phyloP scores from a whole-genome alignment of 2,329 filamentous ascomycete genomes.

The Ophiostoma ulmi region DNA sequence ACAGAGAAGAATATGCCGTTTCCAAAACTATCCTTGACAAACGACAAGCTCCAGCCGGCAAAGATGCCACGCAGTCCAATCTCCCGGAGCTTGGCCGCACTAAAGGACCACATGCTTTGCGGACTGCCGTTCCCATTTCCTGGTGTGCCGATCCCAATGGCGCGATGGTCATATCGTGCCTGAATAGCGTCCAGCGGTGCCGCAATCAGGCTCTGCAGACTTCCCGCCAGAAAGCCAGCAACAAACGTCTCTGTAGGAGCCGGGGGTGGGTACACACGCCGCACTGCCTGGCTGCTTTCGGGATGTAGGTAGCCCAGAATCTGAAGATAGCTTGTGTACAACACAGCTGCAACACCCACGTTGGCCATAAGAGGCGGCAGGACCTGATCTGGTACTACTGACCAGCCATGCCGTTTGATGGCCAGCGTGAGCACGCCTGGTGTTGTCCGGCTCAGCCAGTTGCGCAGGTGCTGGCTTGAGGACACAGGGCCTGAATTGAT shows the following conservation, averaged over 20 bases:
- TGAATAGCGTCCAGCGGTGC: constrained; percentile 73
- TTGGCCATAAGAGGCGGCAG: constrained; percentile 71
- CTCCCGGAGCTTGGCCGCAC: constrained; percentile 60
- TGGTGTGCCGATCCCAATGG: constrained; percentile 36
- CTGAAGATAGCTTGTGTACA: constrained; percentile 72
- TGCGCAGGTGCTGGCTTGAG: constrained; percentile 40
- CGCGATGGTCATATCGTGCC: constrained; percentile 60
- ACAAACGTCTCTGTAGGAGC: constrained; percentile 58
- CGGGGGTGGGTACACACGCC: constrained; percentile 66
- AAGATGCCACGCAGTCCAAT: constrained; percentile 69
- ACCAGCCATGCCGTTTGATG: constrained; percentile 65
- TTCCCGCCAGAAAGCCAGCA: constrained; percentile 64
- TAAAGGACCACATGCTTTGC: constrained; percentile 70
- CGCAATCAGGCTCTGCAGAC: constrained; percentile 64
- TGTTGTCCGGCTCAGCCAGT: constrained; percentile 58
- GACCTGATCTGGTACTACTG: constrained; percentile 70
- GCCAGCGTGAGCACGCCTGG: constrained; percentile 65
- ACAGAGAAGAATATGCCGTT: constrained; percentile 67
- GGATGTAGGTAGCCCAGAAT: constrained; percentile 62
- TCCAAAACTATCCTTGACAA: constrained; percentile 65
- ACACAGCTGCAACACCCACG: constrained; percentile 64
- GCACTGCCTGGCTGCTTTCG: constrained; percentile 51
- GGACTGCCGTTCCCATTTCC: constrained; percentile 28
- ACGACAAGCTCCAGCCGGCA: constrained; percentile 64
- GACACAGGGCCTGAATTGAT: constrained; percentile 25